phyloP scores from a whole-genome alignment of 2,329 filamentous ascomycete species.

The Anthostomella pinea region DNA sequence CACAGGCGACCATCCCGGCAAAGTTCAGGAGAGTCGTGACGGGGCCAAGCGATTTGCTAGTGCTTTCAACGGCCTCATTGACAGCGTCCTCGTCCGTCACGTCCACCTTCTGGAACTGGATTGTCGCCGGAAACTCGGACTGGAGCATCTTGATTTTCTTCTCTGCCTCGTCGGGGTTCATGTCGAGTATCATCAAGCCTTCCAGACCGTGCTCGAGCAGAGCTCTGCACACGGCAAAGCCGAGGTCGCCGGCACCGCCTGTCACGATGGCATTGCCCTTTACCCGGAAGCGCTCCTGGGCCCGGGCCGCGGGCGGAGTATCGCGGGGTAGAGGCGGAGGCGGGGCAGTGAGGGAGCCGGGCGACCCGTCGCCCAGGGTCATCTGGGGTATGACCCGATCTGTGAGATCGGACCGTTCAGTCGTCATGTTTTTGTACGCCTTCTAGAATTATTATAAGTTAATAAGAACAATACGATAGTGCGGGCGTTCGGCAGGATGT shows the following conservation, averaged over 20 bases:
- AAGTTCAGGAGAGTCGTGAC: slow-evolving; percentile 61
- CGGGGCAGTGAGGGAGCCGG: slow-evolving; percentile 22
- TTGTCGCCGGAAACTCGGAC: slow-evolving; percentile 51
- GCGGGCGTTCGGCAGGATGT: too few relatives aligned
- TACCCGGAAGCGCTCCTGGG: slow-evolving; percentile 27
- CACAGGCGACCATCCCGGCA: slow-evolving; percentile 65
- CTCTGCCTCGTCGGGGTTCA: slow-evolving; percentile 25
- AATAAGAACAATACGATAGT: not conserved
- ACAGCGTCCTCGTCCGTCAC: slow-evolving; percentile 55
- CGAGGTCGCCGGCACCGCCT: slow-evolving; percentile 31
- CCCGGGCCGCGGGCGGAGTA: slow-evolving; percentile 19
- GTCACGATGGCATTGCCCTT: slow-evolving; percentile 32
- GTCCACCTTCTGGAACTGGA: slow-evolving; percentile 53
- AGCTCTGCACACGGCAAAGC: slow-evolving; percentile 26
- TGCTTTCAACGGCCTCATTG: slow-evolving; percentile 27
- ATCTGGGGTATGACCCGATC: slow-evolving; percentile 25
- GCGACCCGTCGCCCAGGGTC: slow-evolving; percentile 21
- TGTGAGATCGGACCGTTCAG: slow-evolving; percentile 24
- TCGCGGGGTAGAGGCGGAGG: slow-evolving; percentile 22
- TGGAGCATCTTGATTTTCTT: slow-evolving; percentile 44
- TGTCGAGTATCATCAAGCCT: slow-evolving; percentile 32
- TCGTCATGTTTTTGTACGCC: slow-evolving; percentile 25
- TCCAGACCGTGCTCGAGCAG: slow-evolving; percentile 32
- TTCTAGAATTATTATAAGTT: too few relatives aligned
- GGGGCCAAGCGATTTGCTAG: slow-evolving; percentile 19